Base-by-base conservation (phyloP, 2,329 filamentous ascomycete species). In the Hypoxylon sp. region DNA sequence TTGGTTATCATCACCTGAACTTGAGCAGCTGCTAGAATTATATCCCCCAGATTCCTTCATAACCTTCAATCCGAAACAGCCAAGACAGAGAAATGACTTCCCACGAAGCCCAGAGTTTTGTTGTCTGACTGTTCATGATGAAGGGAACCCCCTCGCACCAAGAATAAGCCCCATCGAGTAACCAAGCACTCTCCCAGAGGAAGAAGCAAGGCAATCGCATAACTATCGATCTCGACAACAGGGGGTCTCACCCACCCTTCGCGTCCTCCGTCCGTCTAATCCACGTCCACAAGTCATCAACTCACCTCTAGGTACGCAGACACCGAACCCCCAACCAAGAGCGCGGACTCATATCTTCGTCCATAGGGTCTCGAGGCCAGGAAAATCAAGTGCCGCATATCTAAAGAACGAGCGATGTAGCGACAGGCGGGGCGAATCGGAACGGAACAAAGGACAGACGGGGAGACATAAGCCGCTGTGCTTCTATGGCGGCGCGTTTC, bases 81-180 rank as follows among this genome's bases (percentile, higher is more conserved):
- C 51, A 52, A 59, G 64, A 67, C 58, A 53, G 47, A 53, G 47
- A 48, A 53, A 56, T 52, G 70, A 67, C 73, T 74, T 75, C 74
- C 74, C 66, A 67, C 66, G 74, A 74, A 74, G 72, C 68, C 76
- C 70, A 76, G 75, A 75, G 73, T 77, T 68, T 79, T 71, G 58
- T 71, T 76, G 78, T 74, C 70, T 68, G 60, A 66, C 45, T 63
- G 47, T 52, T 37, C 32, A 37, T 64, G 57, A 56, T 51, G 58
- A 63, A 53, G 83, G 80, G 81, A 79, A 81, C 82, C 91, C 91
- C 91, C 93, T 97, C 94, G 94, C 91, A 87, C 94, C 95, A 91
- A 97, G 93, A 97, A 97, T 98, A 94, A 97, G 95, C 95, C 95
- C 95, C 95, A 97, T 98, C 94, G 94, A 97, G 95, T 98, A 96